Conservation (phyloP, 495 filamentous ascomycete genomes). For the Chaetomium fimeti region DNA sequence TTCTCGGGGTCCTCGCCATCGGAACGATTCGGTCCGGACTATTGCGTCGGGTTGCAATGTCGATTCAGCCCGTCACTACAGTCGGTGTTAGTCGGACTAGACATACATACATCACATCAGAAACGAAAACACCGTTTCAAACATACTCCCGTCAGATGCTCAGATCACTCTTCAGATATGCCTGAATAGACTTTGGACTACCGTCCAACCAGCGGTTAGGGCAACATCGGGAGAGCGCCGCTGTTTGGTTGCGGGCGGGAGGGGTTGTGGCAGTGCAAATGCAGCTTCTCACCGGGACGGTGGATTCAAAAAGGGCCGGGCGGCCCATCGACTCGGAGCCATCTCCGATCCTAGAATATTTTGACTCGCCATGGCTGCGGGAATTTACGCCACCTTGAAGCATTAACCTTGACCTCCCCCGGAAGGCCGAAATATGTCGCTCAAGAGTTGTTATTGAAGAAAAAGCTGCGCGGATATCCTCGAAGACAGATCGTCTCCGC, state of each 20-base stretch:
- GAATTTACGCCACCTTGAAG: not conserved
- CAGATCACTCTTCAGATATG: not conserved
- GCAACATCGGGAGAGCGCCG: not conserved
- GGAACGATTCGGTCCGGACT: too few species aligned
- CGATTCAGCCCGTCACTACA: not conserved
- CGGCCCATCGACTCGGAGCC: not conserved
- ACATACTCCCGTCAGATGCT: not conserved
- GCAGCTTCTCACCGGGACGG: not conserved
- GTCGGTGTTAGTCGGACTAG: not conserved
- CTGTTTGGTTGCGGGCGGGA: not conserved
- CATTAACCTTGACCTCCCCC: not conserved
- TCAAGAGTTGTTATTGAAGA: too few species aligned
- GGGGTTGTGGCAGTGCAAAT: conserved; percentile 19
- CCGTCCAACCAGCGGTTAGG: not conserved
- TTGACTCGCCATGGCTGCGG: too few species aligned
- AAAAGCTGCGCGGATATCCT: too few species aligned
- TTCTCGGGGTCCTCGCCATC: too few species aligned
- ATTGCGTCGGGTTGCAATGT: not conserved
- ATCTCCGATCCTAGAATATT: not conserved
- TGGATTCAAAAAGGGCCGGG: not conserved
- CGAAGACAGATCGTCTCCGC: too few species aligned
- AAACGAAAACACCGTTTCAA: not conserved
- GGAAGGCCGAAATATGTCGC: not conserved
- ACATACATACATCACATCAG: not conserved
- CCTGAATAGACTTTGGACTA: not conserved